A percentile compares a stretch with the other conserved stretches of the same genome.
These are phyloP conservation scores for Populus tremula DNA, from an alignment of 345 rosid species.

Conservation along the genomic window DNA sequence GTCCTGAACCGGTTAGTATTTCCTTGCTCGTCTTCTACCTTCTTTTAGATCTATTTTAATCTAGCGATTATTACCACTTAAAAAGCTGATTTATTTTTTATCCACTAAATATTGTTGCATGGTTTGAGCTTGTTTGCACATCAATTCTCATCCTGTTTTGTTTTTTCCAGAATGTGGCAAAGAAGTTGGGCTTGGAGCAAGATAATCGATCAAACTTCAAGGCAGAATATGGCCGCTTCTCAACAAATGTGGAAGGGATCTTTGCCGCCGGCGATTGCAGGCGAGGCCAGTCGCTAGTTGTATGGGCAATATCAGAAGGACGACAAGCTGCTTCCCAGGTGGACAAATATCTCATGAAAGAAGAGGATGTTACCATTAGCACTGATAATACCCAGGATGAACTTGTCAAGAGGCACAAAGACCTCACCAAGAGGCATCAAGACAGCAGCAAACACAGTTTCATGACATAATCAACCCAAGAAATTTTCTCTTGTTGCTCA, in stretches of 20 bases:
- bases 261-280: conserved; percentile 99
- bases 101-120: too few species aligned
- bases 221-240: conserved; percentile 91
- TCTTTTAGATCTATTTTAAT: neutral
- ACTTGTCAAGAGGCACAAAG: conserved; percentile 33
- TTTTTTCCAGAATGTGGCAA: conserved; percentile 55
- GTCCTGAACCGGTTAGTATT: conserved; percentile 81
- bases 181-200: conserved; percentile 77
- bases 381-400: conserved; percentile 27
- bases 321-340: conserved; percentile 94
- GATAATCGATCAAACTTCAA: conserved; percentile 86
- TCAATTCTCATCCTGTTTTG: neutral
- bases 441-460: conserved; percentile 41
- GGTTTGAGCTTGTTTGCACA: neutral
- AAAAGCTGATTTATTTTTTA: too few species aligned
- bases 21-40: neutral
- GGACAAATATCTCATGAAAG: conserved; percentile 50
- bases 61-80: too few species aligned
- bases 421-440: conserved; percentile 21
- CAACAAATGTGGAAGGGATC: conserved; percentile 75
- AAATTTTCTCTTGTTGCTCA: neutral
- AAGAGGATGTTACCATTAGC: conserved; percentile 19
- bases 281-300: conserved; percentile 94
- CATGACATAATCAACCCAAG: conserved; percentile 29
- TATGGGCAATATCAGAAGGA: conserved; percentile 99